A percentile compares a stretch with the other conserved stretches of the same genome.
These are phyloP conservation scores for Trichomonas vaginalis DNA, from an alignment of 208 protist genomes.

Conservation along the genomic window DNA sequence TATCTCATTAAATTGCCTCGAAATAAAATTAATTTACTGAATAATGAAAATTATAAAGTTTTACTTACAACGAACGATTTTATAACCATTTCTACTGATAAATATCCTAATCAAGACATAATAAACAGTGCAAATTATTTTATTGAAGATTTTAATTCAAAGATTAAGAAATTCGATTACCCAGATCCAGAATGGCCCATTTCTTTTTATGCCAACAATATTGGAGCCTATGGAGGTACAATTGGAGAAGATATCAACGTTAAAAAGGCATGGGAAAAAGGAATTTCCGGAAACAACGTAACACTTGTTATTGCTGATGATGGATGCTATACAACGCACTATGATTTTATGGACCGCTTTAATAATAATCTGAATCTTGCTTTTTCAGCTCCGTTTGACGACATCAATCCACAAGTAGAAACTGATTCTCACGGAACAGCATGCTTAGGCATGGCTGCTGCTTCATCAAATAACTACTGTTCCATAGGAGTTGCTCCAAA, in stretches of 20 bases:
- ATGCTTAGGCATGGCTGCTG: neutral
- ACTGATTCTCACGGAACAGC: neutral
- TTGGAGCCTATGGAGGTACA: neutral
- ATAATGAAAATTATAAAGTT: neutral
- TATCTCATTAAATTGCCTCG: neutral
- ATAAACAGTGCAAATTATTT: neutral
- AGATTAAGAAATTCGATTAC: neutral
- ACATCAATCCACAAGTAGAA: neutral
- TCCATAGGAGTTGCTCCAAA: neutral
- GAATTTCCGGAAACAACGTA: neutral
- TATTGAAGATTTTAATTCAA: neutral
- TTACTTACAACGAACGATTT: neutral
- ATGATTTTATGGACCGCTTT: neutral
- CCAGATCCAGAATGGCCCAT: neutral
- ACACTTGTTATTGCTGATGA: neutral
- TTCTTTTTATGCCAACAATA: neutral
- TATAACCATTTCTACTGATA: neutral
- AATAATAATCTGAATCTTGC: neutral
- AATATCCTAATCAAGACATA: neutral
- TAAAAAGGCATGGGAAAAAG: neutral
- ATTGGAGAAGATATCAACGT: neutral
- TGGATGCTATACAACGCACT: neutral
- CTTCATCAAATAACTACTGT: neutral
- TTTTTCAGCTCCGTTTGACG: neutral
- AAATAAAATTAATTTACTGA: neutral